Conservation (phyloP, 192 early-diverging fungal genomes). For the Backusella westeae region DNA sequence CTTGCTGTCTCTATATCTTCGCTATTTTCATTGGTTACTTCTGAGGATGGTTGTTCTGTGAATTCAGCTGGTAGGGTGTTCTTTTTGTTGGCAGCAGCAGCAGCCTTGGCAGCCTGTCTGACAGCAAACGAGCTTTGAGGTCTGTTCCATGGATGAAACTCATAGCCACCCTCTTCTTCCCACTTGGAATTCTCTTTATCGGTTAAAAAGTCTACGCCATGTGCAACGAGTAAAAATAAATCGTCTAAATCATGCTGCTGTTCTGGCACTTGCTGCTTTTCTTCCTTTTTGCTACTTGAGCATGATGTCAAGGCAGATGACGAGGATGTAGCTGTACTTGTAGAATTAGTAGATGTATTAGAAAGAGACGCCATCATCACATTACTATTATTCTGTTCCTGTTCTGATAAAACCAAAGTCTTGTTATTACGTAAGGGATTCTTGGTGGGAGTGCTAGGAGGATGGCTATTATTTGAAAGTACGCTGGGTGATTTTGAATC, state of each 20-base stretch:
- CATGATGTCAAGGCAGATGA: background rate
- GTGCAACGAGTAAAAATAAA: constrained; percentile 26
- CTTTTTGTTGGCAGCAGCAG: background rate
- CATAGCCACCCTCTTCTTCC: constrained; percentile 32
- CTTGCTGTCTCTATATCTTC: background rate
- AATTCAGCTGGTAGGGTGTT: background rate
- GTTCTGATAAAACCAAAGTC: background rate
- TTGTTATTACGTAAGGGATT: constrained; percentile 1
- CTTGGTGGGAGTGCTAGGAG: background rate
- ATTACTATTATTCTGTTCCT: constrained; percentile 5
- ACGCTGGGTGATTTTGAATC: background rate
- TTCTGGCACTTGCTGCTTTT: background rate
- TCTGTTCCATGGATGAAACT: constrained; percentile 29
- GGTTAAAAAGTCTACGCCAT: constrained; percentile 29
- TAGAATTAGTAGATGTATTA: constrained; percentile 14
- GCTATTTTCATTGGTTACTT: background rate
- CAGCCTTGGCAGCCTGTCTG: background rate
- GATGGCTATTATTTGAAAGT: background rate
- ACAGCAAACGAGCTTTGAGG: constrained; percentile 22
- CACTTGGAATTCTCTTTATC: constrained; percentile 30
- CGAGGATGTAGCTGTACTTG: background rate
- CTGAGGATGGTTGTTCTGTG: background rate
- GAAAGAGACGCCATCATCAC: constrained; percentile 7
- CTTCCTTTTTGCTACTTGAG: background rate
- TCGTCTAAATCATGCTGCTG: constrained; percentile 19